Conservation (phyloP, 345 rosid genomes). For the Fremontodendron californicum region DNA sequence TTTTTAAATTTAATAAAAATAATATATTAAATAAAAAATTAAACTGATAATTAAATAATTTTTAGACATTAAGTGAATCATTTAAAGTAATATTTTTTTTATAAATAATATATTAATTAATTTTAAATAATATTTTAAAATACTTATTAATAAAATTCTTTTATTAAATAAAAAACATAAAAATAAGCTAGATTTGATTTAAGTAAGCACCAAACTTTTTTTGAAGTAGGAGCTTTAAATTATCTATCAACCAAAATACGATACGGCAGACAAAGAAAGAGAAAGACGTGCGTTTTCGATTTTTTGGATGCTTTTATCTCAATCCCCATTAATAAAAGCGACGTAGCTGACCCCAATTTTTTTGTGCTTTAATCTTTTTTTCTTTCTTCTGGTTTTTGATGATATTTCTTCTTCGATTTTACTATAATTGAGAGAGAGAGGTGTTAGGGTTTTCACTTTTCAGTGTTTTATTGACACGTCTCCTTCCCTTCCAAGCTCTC, state of each 20-base stretch:
- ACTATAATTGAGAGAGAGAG: background rate
- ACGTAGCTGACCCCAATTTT: background rate
- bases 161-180: too few relatives aligned
- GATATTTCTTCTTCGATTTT: background rate
- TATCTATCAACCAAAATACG: background rate
- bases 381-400: background rate
- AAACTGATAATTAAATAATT: too few relatives aligned
- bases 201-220: too few relatives aligned
- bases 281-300: background rate
- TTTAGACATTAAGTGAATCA: too few relatives aligned
- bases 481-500: background rate
- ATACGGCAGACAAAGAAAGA: background rate
- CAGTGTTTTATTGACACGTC: conserved; percentile 9
- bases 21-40: too few relatives aligned
- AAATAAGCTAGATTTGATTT: too few relatives aligned
- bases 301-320: background rate
- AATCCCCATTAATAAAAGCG: background rate
- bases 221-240: too few relatives aligned
- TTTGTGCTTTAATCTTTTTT: background rate
- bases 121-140: too few relatives aligned
- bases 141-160: too few relatives aligned
- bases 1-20: too few relatives aligned
- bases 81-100: too few relatives aligned
- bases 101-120: too few relatives aligned
- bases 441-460: conserved; percentile 5